These are phyloP conservation scores for Isoetes engelmannii DNA, from an alignment of 83 land plant species.

Conservation along the genomic window DNA sequence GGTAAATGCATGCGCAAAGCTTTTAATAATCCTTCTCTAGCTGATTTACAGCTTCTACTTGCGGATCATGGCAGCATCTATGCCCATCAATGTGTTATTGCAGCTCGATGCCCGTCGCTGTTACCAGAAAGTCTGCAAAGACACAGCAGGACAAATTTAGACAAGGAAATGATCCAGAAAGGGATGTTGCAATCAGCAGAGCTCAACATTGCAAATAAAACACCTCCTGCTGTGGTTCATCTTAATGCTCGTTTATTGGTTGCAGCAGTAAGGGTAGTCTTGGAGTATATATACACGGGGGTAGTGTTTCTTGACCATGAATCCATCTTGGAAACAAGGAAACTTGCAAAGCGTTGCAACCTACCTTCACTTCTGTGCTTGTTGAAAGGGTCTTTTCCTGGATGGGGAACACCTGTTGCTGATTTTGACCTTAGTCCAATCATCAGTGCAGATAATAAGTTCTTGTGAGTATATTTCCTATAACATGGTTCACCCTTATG, in stretches of 20 bases:
- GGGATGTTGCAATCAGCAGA: too few species aligned
- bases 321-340: slow-evolving; percentile 30
- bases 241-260: slow-evolving; percentile 45
- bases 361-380: slow-evolving; percentile 34
- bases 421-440: slow-evolving; percentile 38
- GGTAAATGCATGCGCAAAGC: too few species aligned
- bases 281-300: slow-evolving; percentile 67
- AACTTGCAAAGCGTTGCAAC: slow-evolving; percentile 57
- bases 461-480: slow-evolving; percentile 44
- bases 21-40: too few species aligned
- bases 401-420: slow-evolving; percentile 50
- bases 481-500: too few species aligned
- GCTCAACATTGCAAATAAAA: too few species aligned
- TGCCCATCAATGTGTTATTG: too few species aligned
- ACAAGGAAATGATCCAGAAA: too few species aligned
- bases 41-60: too few species aligned
- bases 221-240: slow-evolving; percentile 10
- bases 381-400: slow-evolving; percentile 40
- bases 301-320: slow-evolving; percentile 40
- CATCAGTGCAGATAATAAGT: slow-evolving; percentile 26
- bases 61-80: too few species aligned
- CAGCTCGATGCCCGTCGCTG: too few species aligned
- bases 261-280: slow-evolving; percentile 31
- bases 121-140: too few species aligned
- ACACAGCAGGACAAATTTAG: too few species aligned